A percentile compares a stretch with the other conserved stretches of the same genome.
phyloP scores from a whole-genome alignment of 1,139 yeast genomes.

The Kodamaea plutei region DNA sequence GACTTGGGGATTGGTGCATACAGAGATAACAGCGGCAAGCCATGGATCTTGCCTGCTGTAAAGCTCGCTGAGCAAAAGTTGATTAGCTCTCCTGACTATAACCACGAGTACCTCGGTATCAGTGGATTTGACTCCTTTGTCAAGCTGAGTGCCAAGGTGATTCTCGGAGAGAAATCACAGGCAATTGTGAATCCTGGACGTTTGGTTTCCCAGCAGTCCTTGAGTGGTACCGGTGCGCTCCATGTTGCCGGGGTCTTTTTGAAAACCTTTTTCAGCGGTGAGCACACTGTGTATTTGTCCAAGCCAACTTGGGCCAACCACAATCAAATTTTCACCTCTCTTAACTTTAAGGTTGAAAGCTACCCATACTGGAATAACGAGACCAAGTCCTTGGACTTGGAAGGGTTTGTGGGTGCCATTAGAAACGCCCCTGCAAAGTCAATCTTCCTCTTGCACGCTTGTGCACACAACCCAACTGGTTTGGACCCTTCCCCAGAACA shows the following conservation, averaged over 20 bases:
- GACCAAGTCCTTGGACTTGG: constrained; percentile 59
- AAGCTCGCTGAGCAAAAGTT: constrained; percentile 61
- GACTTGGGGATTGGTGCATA: constrained; percentile 96
- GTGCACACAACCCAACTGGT: constrained; percentile 52
- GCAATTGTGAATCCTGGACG: constrained; percentile 48
- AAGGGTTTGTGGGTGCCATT: constrained; percentile 67
- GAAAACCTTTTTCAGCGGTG: constrained; percentile 47
- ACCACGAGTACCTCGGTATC: constrained; percentile 90
- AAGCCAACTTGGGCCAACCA: constrained; percentile 98
- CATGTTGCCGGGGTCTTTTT: constrained; percentile 82
- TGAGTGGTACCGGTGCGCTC: constrained; percentile 95
- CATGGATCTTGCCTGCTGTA: constrained; percentile 91
- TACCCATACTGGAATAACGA: constrained; percentile 77
- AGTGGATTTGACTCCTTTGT: constrained; percentile 72
- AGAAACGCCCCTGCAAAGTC: constrained; percentile 72
- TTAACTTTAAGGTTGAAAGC: constrained; percentile 48
- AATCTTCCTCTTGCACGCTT: constrained; percentile 54
- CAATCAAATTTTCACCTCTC: constrained; percentile 67
- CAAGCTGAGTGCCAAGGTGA: constrained; percentile 69
- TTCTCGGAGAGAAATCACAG: constrained; percentile 63
- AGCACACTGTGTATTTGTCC: constrained; percentile 65
- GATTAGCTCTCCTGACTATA: constrained; percentile 51
- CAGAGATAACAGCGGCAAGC: constrained; percentile 88
- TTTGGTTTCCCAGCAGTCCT: constrained; percentile 75
- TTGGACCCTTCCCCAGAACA: constrained; percentile 45